phyloP scores from a whole-genome alignment of 192 early-diverging fungal species.

The Podila horticola region DNA sequence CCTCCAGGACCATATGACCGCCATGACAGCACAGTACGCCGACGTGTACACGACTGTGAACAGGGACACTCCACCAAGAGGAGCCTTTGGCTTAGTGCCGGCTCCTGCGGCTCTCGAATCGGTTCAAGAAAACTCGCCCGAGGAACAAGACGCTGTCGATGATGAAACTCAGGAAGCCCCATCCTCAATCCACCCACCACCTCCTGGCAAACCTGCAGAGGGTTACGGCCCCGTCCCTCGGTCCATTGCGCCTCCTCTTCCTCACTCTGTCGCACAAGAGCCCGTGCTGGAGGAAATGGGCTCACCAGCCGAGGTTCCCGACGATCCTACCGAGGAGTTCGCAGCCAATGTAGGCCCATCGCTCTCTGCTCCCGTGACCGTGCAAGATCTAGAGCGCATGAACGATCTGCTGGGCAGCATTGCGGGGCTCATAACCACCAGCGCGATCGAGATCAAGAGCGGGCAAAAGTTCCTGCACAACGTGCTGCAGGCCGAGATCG shows the following conservation, averaged over 20 bases:
- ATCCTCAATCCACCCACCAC: not conserved
- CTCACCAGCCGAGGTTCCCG: not conserved
- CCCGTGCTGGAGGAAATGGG: not conserved
- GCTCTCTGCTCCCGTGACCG: not conserved
- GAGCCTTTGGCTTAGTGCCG: no score
- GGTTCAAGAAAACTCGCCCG: not conserved
- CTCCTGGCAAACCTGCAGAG: not conserved
- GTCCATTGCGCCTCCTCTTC: not conserved
- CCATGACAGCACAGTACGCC: conserved; percentile 20
- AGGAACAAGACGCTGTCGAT: not conserved
- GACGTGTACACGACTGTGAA: not conserved
- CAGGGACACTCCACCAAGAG: no score
- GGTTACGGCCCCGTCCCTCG: not conserved
- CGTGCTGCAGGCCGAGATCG: conserved; percentile 2
- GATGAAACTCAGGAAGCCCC: not conserved
- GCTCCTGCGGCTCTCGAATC: no score
- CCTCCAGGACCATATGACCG: conserved; percentile 6
- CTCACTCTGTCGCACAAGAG: not conserved
- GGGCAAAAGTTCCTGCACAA: conserved; percentile 15
- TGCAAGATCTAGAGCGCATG: conserved; percentile 17
- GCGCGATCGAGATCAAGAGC: not conserved
- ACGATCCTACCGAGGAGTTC: not conserved
- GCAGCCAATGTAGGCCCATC: not conserved
- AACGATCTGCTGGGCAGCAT: conserved; percentile 7
- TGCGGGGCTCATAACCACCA: not conserved